A percentile compares a stretch with the other conserved stretches of the same genome.
Evolutionary conservation across 1,139 yeast species (phyloP).

Genomic region (Wickerhamomyces sp.): DNA sequence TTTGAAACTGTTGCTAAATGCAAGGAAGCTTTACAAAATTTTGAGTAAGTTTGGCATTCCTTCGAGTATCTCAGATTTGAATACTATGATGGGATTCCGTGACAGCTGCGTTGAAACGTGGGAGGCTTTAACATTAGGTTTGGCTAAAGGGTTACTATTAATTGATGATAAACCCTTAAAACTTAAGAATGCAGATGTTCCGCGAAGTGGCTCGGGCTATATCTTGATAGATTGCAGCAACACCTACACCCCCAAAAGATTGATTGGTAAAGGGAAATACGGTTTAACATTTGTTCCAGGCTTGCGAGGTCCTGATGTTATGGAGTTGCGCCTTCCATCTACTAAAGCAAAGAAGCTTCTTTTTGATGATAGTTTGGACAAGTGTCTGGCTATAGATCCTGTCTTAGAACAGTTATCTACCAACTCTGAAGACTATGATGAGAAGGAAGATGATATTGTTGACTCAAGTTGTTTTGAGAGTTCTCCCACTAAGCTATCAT

Average conservation of each 20-base stretch:
- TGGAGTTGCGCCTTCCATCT: background rate
- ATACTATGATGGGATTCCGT: conserved; percentile 13
- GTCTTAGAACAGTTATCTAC: conserved; percentile 4
- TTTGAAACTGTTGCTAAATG: conserved; percentile 24
- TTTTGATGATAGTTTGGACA: conserved; percentile 9
- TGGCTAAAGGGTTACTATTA: conserved; percentile 19
- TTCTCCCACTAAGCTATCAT: conserved; percentile 1
- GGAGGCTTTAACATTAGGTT: conserved; percentile 20
- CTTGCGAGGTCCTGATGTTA: background rate
- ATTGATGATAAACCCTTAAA: conserved; percentile 12
- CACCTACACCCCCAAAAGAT: background rate
- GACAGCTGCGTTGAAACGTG: conserved; percentile 13
- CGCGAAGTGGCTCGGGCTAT: conserved; percentile 1
- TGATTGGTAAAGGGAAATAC: background rate
- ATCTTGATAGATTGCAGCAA: conserved; percentile 10
- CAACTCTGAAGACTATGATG: background rate
- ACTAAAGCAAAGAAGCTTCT: conserved; percentile 3
- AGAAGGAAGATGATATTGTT: conserved; percentile 1
- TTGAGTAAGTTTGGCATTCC: conserved; percentile 19
- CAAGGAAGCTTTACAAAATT: conserved; percentile 26
- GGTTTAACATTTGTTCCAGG: conserved; percentile 5
- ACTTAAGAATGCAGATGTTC: conserved; percentile 1
- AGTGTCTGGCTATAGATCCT: conserved; percentile 13
- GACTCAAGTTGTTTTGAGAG: conserved; percentile 11
- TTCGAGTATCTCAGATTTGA: conserved; percentile 18